phyloP scores from a whole-genome alignment of 352 stramenopile species.

The Phytopythium delawarense region DNA sequence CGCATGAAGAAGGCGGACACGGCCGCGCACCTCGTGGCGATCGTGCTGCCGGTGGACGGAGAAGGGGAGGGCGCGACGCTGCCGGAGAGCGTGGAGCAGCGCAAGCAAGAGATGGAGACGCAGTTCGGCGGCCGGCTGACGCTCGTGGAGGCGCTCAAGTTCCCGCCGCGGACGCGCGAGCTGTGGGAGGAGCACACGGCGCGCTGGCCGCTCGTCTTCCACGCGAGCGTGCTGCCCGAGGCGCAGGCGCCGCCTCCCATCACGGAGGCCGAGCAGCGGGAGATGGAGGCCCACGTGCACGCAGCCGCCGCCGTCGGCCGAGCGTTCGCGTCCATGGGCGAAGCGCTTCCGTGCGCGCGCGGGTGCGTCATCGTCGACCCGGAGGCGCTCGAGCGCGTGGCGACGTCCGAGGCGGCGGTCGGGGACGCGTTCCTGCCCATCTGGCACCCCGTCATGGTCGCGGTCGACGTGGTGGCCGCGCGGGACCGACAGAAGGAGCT shows the following conservation, averaged over 20 bases:
- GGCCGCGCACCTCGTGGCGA: constrained; percentile 34
- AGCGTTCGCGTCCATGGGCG: neutral
- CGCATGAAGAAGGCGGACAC: constrained; percentile 66
- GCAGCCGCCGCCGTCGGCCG: constrained; percentile 19
- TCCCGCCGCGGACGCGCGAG: constrained; percentile 48
- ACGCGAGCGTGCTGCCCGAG: constrained; percentile 55
- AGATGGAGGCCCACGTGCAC: constrained; percentile 21
- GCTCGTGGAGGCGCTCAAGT: constrained; percentile 48
- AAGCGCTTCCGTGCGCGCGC: constrained; percentile 26
- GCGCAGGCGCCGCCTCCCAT: constrained; percentile 32
- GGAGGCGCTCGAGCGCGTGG: constrained; percentile 20
- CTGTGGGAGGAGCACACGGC: constrained; percentile 58
- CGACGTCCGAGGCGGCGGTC: constrained; percentile 16
- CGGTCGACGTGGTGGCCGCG: constrained; percentile 57
- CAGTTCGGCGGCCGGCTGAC: constrained; percentile 47
- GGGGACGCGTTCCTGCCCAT: constrained; percentile 40
- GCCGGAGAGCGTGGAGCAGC: constrained; percentile 2
- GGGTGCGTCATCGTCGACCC: constrained; percentile 61
- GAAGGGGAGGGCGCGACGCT: constrained; percentile 4
- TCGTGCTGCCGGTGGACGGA: constrained; percentile 34
- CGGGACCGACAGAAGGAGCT: constrained; percentile 43
- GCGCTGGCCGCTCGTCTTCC: constrained; percentile 74
- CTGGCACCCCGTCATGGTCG: constrained; percentile 70
- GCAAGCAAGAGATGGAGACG: constrained; percentile 17
- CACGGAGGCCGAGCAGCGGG: constrained; percentile 26